A percentile compares a stretch with the other conserved stretches of the same genome.
Conservation (phyloP, 2,329 filamentous ascomycete species). For the Trichoderma sp. region DNA sequence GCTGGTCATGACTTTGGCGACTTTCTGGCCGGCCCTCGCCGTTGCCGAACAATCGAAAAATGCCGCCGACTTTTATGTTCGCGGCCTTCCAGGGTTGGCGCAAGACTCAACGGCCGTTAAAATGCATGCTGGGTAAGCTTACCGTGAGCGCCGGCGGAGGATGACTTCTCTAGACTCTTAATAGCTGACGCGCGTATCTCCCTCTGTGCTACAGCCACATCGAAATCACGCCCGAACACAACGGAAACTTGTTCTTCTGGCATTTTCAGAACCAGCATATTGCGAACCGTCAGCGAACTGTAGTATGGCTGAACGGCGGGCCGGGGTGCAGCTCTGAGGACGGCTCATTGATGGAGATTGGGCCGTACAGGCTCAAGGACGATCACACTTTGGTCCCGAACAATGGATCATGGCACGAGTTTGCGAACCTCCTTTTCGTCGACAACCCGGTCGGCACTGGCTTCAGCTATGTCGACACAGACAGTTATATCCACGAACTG, state of each 20-base stretch:
- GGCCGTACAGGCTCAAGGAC: slow-evolving; percentile 84
- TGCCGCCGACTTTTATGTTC: slow-evolving; percentile 84
- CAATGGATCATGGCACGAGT: slow-evolving; percentile 98
- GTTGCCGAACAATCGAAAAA: slow-evolving; percentile 37
- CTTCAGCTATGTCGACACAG: slow-evolving; percentile 91
- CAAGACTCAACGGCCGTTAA: slow-evolving; percentile 73
- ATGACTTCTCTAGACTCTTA: neutral
- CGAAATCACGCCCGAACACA: slow-evolving; percentile 80
- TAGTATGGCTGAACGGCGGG: slow-evolving; percentile 96
- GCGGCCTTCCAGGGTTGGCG: slow-evolving; percentile 81
- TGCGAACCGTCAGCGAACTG: slow-evolving; percentile 84
- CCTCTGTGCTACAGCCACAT: slow-evolving; percentile 68
- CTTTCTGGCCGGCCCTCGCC: slow-evolving; percentile 48
- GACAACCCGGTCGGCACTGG: slow-evolving; percentile 97
- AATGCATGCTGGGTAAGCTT: slow-evolving; percentile 93
- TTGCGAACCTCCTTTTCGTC: slow-evolving; percentile 94
- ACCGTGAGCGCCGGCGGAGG: neutral
- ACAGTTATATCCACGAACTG: slow-evolving; percentile 84
- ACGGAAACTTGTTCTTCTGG: slow-evolving; percentile 99
- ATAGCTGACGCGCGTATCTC: slow-evolving; percentile 34
- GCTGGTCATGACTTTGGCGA: slow-evolving; percentile 43
- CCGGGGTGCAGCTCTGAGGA: slow-evolving; percentile 98
- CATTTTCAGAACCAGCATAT: slow-evolving; percentile 96
- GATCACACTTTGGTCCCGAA: slow-evolving; percentile 75
- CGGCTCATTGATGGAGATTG: slow-evolving; percentile 93